phyloP scores from a whole-genome alignment of 768 basidiomycete species.

The Filobasidium floriforme region DNA sequence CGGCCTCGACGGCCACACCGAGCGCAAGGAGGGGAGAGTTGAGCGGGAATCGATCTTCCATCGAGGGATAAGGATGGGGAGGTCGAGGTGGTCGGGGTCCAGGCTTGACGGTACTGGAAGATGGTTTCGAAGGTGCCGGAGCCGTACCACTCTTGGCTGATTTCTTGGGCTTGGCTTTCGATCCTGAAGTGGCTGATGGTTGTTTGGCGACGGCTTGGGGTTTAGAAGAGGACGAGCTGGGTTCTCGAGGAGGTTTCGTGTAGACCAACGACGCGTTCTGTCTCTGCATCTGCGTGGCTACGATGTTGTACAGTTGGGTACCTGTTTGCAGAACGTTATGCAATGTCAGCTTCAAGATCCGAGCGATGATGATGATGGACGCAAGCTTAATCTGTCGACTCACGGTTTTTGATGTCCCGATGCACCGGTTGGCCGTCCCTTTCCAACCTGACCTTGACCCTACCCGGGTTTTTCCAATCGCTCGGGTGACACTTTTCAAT shows the following conservation, averaged over 20 bases:
- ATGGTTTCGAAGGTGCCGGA: slow-evolving; percentile 48
- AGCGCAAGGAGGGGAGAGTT: slow-evolving; percentile 71
- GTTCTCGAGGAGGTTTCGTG: slow-evolving; percentile 1
- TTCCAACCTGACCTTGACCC: slow-evolving; percentile 68
- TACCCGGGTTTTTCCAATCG: slow-evolving; percentile 97
- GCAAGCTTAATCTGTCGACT: too few species aligned
- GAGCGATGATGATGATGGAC: too few species aligned
- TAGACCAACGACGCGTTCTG: slow-evolving; percentile 26
- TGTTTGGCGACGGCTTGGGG: slow-evolving; percentile 7
- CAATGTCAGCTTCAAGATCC: slow-evolving; percentile 23
- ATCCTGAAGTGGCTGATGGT: background rate
- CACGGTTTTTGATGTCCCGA: slow-evolving; percentile 46
- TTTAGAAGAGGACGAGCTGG: slow-evolving; percentile 17
- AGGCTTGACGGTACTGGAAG: slow-evolving; percentile 50
- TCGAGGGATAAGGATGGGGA: slow-evolving; percentile 65
- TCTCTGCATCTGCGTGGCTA: slow-evolving; percentile 37
- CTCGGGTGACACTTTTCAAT: slow-evolving; percentile 76
- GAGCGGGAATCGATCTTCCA: slow-evolving; percentile 66
- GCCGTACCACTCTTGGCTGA: slow-evolving; percentile 27
- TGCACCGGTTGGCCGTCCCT: slow-evolving; percentile 42
- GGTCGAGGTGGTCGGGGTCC: slow-evolving; percentile 59
- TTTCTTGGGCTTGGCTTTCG: slow-evolving; percentile 33
- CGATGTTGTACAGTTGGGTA: slow-evolving; percentile 36
- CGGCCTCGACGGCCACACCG: slow-evolving; percentile 70
- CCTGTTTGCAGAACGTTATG: slow-evolving; percentile 21